Conservation (phyloP, 73 alveolate genomes). For the Diophrys appendiculata region DNA sequence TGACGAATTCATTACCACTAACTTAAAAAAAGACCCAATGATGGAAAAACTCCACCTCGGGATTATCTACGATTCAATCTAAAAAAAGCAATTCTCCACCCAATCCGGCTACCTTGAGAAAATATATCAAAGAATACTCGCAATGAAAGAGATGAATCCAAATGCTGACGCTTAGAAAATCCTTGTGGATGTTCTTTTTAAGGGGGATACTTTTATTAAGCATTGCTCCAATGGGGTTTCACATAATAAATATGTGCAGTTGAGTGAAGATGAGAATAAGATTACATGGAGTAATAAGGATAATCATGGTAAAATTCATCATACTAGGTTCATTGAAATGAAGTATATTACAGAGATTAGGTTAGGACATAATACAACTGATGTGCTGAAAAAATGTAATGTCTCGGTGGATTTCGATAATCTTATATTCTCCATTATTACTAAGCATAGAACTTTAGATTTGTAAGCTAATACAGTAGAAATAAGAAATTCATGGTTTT, state of each 20-base stretch:
- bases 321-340: slow-evolving; percentile 42
- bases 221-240: slow-evolving; percentile 63
- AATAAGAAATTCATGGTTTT: slow-evolving; percentile 66
- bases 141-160: slow-evolving; percentile 12
- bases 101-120: slow-evolving; percentile 61
- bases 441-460: slow-evolving; percentile 61
- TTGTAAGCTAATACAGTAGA: slow-evolving; percentile 46
- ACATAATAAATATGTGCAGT: slow-evolving; percentile 59
- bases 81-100: slow-evolving; percentile 58
- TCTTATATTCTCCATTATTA: slow-evolving; percentile 59
- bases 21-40: slow-evolving; percentile 21
- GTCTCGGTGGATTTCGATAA: slow-evolving; percentile 68
- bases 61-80: slow-evolving; percentile 63
- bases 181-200: slow-evolving; percentile 24
- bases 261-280: slow-evolving; percentile 58
- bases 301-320: background rate
- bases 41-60: too few species aligned
- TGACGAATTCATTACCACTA: slow-evolving; percentile 48
- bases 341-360: slow-evolving; percentile 59
- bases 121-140: slow-evolving; percentile 60
- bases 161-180: slow-evolving; percentile 22
- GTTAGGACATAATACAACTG: slow-evolving; percentile 67
- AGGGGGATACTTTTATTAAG: slow-evolving; percentile 62
- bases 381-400: slow-evolving; percentile 44
- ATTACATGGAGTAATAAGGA: slow-evolving; percentile 13